Base-by-base conservation (phyloP, 2,329 filamentous ascomycete species). In the Fusarium mundagurra region DNA sequence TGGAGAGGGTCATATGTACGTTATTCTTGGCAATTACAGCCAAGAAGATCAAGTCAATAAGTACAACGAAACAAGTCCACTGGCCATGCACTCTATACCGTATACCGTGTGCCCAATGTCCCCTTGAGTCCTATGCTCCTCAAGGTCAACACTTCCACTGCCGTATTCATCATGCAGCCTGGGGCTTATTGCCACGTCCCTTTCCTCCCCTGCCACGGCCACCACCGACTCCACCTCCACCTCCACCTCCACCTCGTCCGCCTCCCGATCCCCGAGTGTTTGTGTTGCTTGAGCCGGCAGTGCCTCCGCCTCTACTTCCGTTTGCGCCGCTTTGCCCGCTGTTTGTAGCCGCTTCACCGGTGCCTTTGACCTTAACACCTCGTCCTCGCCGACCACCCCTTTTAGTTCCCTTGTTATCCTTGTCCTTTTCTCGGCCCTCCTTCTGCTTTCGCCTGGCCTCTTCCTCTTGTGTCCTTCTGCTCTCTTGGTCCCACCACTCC, bases 401-500 rank as follows among this genome's bases (percentile, higher is more conserved):
- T 57, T 75, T 76, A 17, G 71, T 55, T 71, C 80, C 80, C 79
- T 83, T 81, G 63, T 81, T 84, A 18, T 85, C 86, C 74, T 88
- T 84, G 17, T 85, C 86, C 75, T 88, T 84, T 50, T 84, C 83
- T 66, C 82, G 83, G 39, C 79, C 80, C 29, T 75, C 72, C 39
- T 81, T 83, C 47, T 81, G 79, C 31, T 81, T 79, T 57, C 84
- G 81, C 50, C 83, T 79, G 7, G 86, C 86, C 70, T 89, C 88
- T 69, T 91, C 90, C 74, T 92, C 90, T 73, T 92, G 92, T 43
- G 92, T 89, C 34, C 93, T 88, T 68, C 88, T 88, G 77, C 92
- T 94, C 82, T 98, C 95, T 71, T 93, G 91, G 75, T 97, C 94
- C 95, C 95, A 98, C 95, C 95, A 98, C 81, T 97, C 92, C 80